Evolutionary conservation across 495 filamentous ascomycete species (phyloP).

Genomic region (Aspergillus nidulans): DNA sequence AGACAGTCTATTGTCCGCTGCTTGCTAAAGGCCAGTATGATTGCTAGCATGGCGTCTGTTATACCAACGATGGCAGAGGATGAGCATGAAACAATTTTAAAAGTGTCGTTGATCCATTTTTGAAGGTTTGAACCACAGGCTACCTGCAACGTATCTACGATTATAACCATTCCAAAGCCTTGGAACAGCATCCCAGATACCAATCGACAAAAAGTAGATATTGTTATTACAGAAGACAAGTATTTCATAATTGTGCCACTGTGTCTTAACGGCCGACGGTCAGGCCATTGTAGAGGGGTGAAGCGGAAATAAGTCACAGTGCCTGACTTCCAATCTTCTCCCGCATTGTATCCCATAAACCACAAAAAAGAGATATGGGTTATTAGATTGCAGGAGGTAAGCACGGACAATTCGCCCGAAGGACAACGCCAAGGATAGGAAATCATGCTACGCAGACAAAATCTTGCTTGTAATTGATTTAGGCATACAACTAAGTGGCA

Average conservation of each 20-base stretch:
- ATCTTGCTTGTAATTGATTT: constrained; percentile 56
- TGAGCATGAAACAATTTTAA: too few species aligned
- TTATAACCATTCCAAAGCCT: too few species aligned
- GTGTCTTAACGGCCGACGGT: constrained; percentile 37
- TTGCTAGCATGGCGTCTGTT: too few species aligned
- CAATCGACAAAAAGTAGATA: neutral
- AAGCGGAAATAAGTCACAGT: constrained; percentile 48
- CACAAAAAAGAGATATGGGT: constrained; percentile 49
- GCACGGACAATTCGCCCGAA: too few species aligned
- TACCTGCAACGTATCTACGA: too few species aligned
- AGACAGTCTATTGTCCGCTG: too few species aligned
- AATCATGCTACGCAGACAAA: constrained; percentile 32
- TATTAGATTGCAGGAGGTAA: constrained; percentile 77
- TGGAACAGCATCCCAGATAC: neutral
- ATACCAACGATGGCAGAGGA: too few species aligned
- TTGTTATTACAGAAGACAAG: neutral
- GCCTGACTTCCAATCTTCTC: constrained; percentile 53
- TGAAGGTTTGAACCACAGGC: too few species aligned
- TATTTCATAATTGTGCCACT: constrained; percentile 28
- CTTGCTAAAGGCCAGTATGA: too few species aligned
- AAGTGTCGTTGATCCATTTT: too few species aligned
- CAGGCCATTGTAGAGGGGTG: constrained; percentile 39
- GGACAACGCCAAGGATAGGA: neutral
- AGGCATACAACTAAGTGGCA: constrained; percentile 61
- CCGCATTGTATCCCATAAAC: constrained; percentile 68